Base-by-base conservation (phyloP, 164 flowering plant genomes). In the Stephania japonica region DNA sequence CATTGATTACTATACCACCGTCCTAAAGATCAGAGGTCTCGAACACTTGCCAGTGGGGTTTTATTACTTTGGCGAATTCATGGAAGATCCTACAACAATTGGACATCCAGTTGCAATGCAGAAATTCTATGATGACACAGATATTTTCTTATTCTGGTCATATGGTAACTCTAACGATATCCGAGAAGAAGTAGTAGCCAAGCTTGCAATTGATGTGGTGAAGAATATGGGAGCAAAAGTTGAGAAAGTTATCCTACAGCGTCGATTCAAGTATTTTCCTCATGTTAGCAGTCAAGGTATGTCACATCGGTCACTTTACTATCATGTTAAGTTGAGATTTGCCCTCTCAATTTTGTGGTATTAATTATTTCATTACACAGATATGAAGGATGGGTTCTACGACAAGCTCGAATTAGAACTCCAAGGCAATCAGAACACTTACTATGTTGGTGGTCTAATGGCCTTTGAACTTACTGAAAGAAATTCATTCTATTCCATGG, bases 391-490 rank as follows among this genome's bases (percentile, higher is more conserved):
- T 41, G 92, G 97, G 10, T 91, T 89, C 76, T 89, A 87, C 76
- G 89, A 88, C 14, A 83, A 77, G 74, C 61, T 89, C 78, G 97
- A 91, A 71, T 80, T 78, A 49, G 86, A 89, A 77, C 88, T 91
- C 66, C 97, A 91, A 78, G 93, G 93, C 21, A 75, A 62, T 65
- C 74, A 80, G 42, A 89, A 87, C 74, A 91, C 97, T 70, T 89
- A 83, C 78, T 89, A 87, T 74, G 86, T 85, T 1, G 92, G 94
- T 59, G 97, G 97, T 42, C 91, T 91, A 14, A 81, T 85, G 88
- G 94, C 92, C 44, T 91, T 91, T 78, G 97, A 91, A 82, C 91
- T 91, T 65, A 91, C 94, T 7, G 94, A 91, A 79, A 88, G 97
- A 74, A 91, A 89, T 81, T 84, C 97, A 70, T 81, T 88, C 65